These are phyloP conservation scores for Dioscorea zingiberensis DNA, from an alignment of 106 monocot species.

Conservation along the genomic window DNA sequence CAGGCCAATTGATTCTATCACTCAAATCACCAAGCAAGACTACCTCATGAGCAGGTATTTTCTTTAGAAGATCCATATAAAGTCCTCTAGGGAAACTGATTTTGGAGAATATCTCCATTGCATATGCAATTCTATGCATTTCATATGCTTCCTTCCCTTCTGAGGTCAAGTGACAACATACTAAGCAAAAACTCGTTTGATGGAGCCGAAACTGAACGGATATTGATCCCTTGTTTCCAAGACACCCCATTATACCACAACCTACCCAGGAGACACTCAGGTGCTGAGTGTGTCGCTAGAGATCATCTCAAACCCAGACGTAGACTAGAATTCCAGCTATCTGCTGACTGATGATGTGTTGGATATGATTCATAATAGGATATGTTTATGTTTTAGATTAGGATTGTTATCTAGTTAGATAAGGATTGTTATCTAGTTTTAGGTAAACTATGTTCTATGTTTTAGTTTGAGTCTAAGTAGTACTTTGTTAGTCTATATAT, in stretches of 20 bases:
- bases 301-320: constrained; percentile 52
- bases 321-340: constrained; percentile 70
- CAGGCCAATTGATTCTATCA: constrained; percentile 24
- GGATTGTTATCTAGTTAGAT: too few species aligned
- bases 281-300: constrained; percentile 28
- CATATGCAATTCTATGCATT: constrained; percentile 49
- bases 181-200: constrained; percentile 75
- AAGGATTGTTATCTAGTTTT: too few species aligned
- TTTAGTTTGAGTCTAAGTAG: too few species aligned
- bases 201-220: constrained; percentile 56
- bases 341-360: constrained; percentile 79
- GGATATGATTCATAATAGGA: too few species aligned
- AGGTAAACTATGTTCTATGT: too few species aligned
- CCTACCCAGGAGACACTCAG: constrained; percentile 54
- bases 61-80: constrained; percentile 31
- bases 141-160: constrained; percentile 63
- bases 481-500: too few species aligned
- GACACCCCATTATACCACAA: constrained; percentile 68
- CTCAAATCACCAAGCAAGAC: constrained; percentile 43
- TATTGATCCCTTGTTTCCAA: constrained; percentile 78
- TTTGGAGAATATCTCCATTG: constrained; percentile 40
- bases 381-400: too few species aligned
- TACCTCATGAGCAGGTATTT: constrained; percentile 65
- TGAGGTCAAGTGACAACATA: constrained; percentile 79
- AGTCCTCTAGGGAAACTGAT: constrained; percentile 39